A percentile compares a stretch with the other conserved stretches of the same genome.
Evolutionary conservation across 176 grass and related monocot species (phyloP).

Genomic region (Canna indica): DNA sequence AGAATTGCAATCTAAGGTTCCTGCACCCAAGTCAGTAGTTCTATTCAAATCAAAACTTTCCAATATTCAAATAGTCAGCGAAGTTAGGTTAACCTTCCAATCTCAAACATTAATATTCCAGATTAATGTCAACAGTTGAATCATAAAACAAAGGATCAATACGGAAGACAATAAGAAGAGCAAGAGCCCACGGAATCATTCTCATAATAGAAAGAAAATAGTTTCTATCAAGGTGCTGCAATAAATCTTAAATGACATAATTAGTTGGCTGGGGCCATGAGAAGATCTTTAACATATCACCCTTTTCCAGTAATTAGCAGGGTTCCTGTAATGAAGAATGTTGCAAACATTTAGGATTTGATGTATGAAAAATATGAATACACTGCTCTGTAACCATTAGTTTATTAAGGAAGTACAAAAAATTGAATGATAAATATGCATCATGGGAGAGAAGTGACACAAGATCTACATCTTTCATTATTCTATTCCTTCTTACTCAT

Average conservation of each 20-base stretch:
- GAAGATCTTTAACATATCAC: no score
- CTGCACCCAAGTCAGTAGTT: not conserved
- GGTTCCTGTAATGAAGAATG: no score
- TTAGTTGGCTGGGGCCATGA: no score
- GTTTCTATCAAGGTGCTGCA: not conserved
- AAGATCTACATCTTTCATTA: not conserved
- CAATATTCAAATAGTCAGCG: not conserved
- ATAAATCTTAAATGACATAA: no score
- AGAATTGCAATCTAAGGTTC: no score
- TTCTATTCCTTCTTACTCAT: not conserved
- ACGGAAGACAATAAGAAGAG: not conserved
- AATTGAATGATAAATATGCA: not conserved
- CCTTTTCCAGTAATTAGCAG: no score
- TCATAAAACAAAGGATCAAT: not conserved
- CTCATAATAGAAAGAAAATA: not conserved
- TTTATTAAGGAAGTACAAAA: not conserved
- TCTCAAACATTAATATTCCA: not conserved
- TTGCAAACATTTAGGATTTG: no score
- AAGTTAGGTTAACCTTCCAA: not conserved
- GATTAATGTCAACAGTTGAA: not conserved
- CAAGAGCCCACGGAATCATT: not conserved
- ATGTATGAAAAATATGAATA: not conserved
- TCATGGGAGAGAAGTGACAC: not conserved
- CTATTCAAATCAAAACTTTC: not conserved
- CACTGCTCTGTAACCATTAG: not conserved